Base-by-base conservation (phyloP, 2,329 filamentous ascomycete species). In the Seiridium unicorne region DNA sequence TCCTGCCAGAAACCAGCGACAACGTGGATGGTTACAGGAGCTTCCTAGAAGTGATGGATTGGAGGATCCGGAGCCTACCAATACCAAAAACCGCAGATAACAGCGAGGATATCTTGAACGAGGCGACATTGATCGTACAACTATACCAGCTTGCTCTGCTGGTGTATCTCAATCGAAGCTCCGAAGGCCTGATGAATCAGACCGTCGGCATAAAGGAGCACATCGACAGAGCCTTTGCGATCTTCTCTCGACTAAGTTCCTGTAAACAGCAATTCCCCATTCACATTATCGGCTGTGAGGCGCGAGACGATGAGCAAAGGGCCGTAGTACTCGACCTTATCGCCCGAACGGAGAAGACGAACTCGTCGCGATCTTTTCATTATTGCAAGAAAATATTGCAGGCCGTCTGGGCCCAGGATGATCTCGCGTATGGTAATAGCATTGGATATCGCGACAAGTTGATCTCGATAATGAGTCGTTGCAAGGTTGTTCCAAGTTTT, bases 361-460 rank as follows among this genome's bases (percentile, higher is more conserved):
- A n/a, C 6, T 58, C 60, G 0, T 67, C 65, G 1, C 59, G 70
- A 5, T 67, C 64, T 2, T 63, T 71, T 3, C 60, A 66, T 1
- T 58, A 66, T 3, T 48, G 67, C 0, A 66, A 62, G 44, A n/a
- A 51, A 1, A 31, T 74, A 3, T 10, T 76, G 1, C 57, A 73
- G 46, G 64, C 66, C 0, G 40, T 73, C 2, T 77, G 74, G 75
- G 67, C 70, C 3, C 75, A 76, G 49, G 66, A 73, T 3, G 74
- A 77, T 51, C 63, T 77, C 0, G 60, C 57, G 1, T 48, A 62
- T 18, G 57, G 61, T 7, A 36, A 18, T n/a, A 36, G 40, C n/a
- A 38, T 54, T 54, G 18, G 26, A 35, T 54, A 54, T 40, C 34
- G 51, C n/a, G 34, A 26, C 31, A 54, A 54, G 51, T 11, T 54